Evolutionary conservation across 2,329 filamentous ascomycete species (phyloP), one percentile per base, ranked within the genome.

Genomic region (Teratosphaeria gauchensis): DNA sequence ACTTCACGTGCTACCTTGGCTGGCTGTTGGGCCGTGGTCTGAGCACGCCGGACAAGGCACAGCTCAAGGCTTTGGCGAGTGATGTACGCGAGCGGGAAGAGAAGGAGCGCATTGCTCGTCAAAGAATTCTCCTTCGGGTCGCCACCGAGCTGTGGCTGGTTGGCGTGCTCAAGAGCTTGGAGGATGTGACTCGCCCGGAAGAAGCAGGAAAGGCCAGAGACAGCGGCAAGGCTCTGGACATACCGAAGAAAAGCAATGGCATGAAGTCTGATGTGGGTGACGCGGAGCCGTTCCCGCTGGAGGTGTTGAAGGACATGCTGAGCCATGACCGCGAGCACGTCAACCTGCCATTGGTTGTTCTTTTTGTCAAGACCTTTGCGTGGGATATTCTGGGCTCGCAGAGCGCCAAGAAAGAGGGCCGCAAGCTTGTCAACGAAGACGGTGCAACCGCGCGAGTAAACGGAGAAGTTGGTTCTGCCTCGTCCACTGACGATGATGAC

Each of bases 141-240:
- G 91, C 95, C 35, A 96, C 94, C 2, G 94, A 99, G 73, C 80
- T 99, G 38, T 99, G 95, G 95, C 83, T 99, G 4, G 90, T 95
- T 19, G 90, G 90, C 31, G 87, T 94, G 51, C 75, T 99, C 65
- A 84, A 88, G 67, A 96, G 91, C 51, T 78, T 97, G 60, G 84
- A 88, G 65, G 85, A 88, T 71, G 82, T 85, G 42, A 78, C 83
- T 55, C 76, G 82, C 58, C 84, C 84, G 19, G 85, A 87, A 62
- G 85, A 87, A 68, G 76, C 80, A 80, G 73, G 82, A 80, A 73
- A 83, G 68, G 75, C 72, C n/a, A 84, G 84, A 65, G 83, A 85
- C 64, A 77, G 72, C 53, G 73, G 73, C 56, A 84, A 84, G 64
- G 68, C 75, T 16, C 71, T 75, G 1, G 81, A 84, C 62, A 78